Conservation (phyloP, 2,329 filamentous ascomycete species). For the Aspergillus eucalypticola region DNA sequence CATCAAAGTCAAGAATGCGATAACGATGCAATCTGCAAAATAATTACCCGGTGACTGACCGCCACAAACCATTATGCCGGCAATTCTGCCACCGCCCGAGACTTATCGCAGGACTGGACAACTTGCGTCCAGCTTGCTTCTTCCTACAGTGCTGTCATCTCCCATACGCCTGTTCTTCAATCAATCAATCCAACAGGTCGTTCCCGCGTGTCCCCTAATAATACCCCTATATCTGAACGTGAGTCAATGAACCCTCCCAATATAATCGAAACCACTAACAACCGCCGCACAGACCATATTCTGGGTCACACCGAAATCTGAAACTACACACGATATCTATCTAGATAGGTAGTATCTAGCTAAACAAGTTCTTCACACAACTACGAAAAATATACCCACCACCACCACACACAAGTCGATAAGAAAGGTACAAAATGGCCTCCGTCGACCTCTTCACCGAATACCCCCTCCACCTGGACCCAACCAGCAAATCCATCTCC, state of each 20-base stretch:
- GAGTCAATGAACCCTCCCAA: not conserved
- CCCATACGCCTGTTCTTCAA: not conserved
- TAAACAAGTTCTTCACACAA: not conserved
- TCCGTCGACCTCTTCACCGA: conserved; percentile 64
- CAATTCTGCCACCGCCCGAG: conserved; percentile 28
- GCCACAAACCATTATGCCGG: not conserved
- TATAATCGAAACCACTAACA: not conserved
- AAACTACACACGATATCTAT: not conserved
- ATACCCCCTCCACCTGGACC: conserved; percentile 78
- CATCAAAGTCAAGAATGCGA: too few species aligned
- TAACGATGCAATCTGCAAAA: not conserved
- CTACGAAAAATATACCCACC: not conserved
- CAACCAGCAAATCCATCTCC: conserved; percentile 74
- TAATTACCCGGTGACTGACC: not conserved
- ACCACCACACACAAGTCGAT: not conserved
- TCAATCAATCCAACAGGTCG: not conserved
- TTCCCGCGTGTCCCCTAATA: not conserved
- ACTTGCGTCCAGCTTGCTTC: conserved; percentile 18
- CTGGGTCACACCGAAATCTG: not conserved
- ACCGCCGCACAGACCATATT: conserved; percentile 7
- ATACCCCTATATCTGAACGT: not conserved
- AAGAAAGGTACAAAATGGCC: conserved; percentile 24
- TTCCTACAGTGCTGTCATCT: not conserved
- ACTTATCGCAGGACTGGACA: conserved; percentile 23
- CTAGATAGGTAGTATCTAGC: not conserved